A percentile compares a stretch with the other conserved stretches of the same genome.
Conservation (phyloP, 164 flowering plant species). For the Amborella trichopoda region DNA sequence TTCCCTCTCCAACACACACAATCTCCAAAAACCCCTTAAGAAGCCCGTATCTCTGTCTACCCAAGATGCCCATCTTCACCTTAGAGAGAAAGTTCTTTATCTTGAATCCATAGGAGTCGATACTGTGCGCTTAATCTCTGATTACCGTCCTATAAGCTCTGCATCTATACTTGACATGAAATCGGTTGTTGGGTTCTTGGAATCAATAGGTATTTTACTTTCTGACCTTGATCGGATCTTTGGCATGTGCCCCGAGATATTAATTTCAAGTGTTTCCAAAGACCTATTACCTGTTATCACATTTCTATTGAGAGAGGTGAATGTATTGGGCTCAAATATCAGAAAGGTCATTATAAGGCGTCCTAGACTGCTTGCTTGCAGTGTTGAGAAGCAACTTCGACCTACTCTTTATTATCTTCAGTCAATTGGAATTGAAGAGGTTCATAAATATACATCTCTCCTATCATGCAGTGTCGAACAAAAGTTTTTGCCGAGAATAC, state of each 20-base stretch:
- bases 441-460: conserved; percentile 40
- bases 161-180: conserved; percentile 31
- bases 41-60: too few relatives aligned
- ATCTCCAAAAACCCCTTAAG: too few relatives aligned
- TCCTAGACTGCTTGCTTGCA: conserved; percentile 42
- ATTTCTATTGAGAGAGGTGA: conserved; percentile 77
- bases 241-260: conserved; percentile 71
- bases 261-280: conserved; percentile 17
- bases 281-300: conserved; percentile 42
- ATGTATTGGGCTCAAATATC: conserved; percentile 23
- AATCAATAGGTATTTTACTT: conserved; percentile 42
- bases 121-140: conserved; percentile 30
- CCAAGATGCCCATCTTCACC: conserved; percentile 13
- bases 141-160: conserved; percentile 34
- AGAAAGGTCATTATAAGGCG: conserved; percentile 18
- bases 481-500: conserved; percentile 65
- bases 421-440: conserved; percentile 54
- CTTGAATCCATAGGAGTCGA: conserved; percentile 84
- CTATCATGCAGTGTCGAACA: conserved; percentile 72
- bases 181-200: conserved; percentile 38
- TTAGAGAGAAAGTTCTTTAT: conserved; percentile 62
- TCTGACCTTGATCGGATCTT: conserved; percentile 43
- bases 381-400: conserved; percentile 55
- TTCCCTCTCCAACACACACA: too few relatives aligned
- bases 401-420: conserved; percentile 88